Evolutionary conservation across 192 early-diverging fungal genomes (phyloP).

Genomic region (Umbelopsis sp.): DNA sequence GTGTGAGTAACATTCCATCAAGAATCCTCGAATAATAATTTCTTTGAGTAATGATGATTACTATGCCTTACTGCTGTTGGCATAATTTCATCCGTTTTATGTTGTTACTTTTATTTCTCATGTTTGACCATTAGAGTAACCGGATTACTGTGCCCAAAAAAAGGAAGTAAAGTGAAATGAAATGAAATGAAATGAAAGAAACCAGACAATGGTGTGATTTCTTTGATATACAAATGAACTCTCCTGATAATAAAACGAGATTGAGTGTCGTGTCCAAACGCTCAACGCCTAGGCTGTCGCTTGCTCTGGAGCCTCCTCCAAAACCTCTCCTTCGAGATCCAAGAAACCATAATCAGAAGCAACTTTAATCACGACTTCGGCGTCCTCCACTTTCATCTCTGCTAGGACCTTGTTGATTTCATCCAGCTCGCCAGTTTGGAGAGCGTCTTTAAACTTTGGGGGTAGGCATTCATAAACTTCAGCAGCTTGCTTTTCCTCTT

Average conservation of each 20-base stretch:
- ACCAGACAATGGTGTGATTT: neutral
- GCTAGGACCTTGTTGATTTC: slow-evolving; percentile 84
- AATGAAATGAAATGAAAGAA: neutral
- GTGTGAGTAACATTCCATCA: too few relatives aligned
- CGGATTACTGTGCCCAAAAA: too few relatives aligned
- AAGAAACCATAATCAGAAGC: slow-evolving; percentile 76
- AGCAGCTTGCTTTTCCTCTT: slow-evolving; percentile 56
- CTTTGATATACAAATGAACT: neutral
- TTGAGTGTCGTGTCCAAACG: neutral
- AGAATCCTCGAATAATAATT: too few relatives aligned
- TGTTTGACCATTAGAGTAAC: too few relatives aligned
- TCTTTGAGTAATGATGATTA: too few relatives aligned
- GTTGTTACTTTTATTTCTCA: too few relatives aligned
- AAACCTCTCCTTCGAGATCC: slow-evolving; percentile 31
- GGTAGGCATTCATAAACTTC: slow-evolving; percentile 76
- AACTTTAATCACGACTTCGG: slow-evolving; percentile 73
- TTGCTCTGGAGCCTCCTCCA: slow-evolving; percentile 25
- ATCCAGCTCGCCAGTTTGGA: slow-evolving; percentile 76
- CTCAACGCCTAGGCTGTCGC: neutral
- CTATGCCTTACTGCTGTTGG: too few relatives aligned
- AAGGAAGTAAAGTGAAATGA: too few relatives aligned
- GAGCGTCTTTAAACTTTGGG: slow-evolving; percentile 69
- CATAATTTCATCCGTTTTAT: too few relatives aligned
- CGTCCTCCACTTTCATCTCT: slow-evolving; percentile 66
- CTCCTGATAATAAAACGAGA: too few relatives aligned